A percentile compares a stretch with the other conserved stretches of the same genome.
These are phyloP conservation scores for Lupinus albus DNA, from an alignment of 306 rosid genomes.

Conservation along the genomic window DNA sequence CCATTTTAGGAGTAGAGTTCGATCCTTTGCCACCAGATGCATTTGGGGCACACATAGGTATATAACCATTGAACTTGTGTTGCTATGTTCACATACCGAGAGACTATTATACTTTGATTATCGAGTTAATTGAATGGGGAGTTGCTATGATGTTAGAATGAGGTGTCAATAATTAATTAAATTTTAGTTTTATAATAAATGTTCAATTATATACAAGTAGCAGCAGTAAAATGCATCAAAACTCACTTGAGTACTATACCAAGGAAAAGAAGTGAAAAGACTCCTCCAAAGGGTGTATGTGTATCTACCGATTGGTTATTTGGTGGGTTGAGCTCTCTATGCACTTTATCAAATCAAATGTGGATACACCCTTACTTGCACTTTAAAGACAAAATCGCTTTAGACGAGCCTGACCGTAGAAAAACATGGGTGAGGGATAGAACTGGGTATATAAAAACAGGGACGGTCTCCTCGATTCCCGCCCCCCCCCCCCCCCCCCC, in stretches of 20 bases:
- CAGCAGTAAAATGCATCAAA: background rate
- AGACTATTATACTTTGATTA: background rate
- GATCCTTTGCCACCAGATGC: constrained; percentile 98
- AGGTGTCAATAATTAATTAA: background rate
- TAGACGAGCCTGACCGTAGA: too few relatives aligned
- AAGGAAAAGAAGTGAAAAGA: background rate
- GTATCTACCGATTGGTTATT: too few relatives aligned
- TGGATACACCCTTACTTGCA: too few relatives aligned
- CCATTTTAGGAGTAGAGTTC: constrained; percentile 86
- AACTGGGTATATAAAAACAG: too few relatives aligned
- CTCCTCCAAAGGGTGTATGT: too few relatives aligned
- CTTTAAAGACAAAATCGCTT: too few relatives aligned
- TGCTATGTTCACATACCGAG: constrained; percentile 6
- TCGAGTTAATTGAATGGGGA: constrained; percentile 20
- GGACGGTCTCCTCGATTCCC: too few relatives aligned
- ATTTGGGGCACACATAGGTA: constrained; percentile 87
- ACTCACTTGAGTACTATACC: background rate
- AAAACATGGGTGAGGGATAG: too few relatives aligned
- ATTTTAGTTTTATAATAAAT: too few relatives aligned
- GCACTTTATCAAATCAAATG: too few relatives aligned
- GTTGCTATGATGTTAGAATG: background rate
- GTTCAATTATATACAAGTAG: background rate
- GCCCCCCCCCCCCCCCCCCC: too few relatives aligned
- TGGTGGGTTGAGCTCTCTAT: too few relatives aligned
- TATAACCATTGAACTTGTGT: constrained; percentile 22